These are phyloP conservation scores for Sedum album DNA, from an alignment of 164 flowering plant genomes.

Conservation along the genomic window DNA sequence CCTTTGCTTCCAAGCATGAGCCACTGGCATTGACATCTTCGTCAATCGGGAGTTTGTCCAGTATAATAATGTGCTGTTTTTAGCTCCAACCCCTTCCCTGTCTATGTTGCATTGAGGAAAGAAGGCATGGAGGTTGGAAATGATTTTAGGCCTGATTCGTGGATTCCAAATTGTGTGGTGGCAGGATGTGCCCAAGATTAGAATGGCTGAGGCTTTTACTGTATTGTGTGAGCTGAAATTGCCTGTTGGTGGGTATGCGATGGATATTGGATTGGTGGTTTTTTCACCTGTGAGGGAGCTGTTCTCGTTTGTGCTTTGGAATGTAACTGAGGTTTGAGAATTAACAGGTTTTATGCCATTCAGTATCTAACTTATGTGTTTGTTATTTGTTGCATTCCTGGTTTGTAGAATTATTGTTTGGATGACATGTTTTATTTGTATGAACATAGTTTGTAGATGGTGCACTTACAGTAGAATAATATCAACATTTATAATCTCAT, in stretches of 20 bases:
- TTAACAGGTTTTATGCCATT: not conserved
- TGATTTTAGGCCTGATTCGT: conserved; percentile 55
- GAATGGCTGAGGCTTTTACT: conserved; percentile 77
- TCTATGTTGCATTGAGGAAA: conserved; percentile 68
- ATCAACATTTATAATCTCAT: no score
- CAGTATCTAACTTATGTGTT: not conserved
- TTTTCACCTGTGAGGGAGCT: conserved; percentile 78
- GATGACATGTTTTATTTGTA: not conserved
- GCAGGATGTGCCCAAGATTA: conserved; percentile 70
- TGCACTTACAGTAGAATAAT: no score
- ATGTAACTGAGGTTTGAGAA: conserved; percentile 35
- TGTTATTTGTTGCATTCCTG: not conserved
- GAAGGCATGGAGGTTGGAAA: conserved; percentile 76
- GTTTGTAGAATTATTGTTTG: conserved; percentile 3
- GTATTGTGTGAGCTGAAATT: conserved; percentile 78
- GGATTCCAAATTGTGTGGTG: conserved; percentile 77
- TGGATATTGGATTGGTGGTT: conserved; percentile 91
- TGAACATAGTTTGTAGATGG: no score
- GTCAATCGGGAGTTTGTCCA: conserved; percentile 14
- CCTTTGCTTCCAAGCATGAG: not conserved
- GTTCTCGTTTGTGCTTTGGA: conserved; percentile 67
- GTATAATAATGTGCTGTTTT: conserved; percentile 48
- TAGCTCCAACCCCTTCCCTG: conserved; percentile 63
- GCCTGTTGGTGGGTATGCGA: conserved; percentile 75
- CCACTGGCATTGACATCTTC: not conserved